Evolutionary conservation across 1,284 basidiomycete species (phyloP).

Genomic region (Cutaneotrichosporon sp.): DNA sequence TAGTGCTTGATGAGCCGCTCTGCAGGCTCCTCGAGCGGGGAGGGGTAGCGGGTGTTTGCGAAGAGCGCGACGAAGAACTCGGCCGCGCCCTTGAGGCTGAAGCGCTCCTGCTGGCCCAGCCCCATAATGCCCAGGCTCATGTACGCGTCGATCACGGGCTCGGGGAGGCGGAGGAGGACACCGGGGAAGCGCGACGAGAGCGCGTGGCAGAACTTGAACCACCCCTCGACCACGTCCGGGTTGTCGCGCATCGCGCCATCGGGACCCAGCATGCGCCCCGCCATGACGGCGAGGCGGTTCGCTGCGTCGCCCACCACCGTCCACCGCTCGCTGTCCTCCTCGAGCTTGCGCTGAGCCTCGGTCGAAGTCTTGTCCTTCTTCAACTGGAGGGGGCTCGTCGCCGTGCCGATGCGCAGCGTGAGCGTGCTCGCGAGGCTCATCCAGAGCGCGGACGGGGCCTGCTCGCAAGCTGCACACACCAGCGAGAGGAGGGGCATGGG

Average conservation of each 20-base stretch:
- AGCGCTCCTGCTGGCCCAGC: conserved; percentile 76
- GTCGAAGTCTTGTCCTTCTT: conserved; percentile 36
- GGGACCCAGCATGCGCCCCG: conserved; percentile 61
- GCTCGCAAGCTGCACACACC: conserved; percentile 71
- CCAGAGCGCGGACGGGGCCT: conserved; percentile 78
- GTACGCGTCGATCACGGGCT: conserved; percentile 66
- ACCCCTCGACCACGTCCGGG: conserved; percentile 83
- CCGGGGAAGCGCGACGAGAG: conserved; percentile 71
- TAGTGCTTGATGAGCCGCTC: conserved; percentile 61
- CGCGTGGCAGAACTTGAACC: conserved; percentile 69
- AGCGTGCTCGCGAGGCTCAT: conserved; percentile 75
- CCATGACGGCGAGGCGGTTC: conserved; percentile 64
- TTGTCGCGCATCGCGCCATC: conserved; percentile 68
- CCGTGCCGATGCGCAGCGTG: conserved; percentile 74
- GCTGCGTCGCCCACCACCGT: conserved; percentile 56
- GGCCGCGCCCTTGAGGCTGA: conserved; percentile 77
- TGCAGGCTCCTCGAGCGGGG: conserved; percentile 42
- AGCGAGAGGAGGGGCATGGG: conserved; percentile 74
- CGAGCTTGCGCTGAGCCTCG: conserved; percentile 31
- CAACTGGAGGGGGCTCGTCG: conserved; percentile 48
- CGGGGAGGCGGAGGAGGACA: conserved; percentile 68
- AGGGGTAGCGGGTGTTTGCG: conserved; percentile 50
- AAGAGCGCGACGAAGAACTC: conserved; percentile 63
- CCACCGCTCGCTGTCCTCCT: conserved; percentile 39
- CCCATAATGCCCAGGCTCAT: conserved; percentile 71